Conservation (phyloP, 148 eudicot species). For the Spergularia marina region DNA sequence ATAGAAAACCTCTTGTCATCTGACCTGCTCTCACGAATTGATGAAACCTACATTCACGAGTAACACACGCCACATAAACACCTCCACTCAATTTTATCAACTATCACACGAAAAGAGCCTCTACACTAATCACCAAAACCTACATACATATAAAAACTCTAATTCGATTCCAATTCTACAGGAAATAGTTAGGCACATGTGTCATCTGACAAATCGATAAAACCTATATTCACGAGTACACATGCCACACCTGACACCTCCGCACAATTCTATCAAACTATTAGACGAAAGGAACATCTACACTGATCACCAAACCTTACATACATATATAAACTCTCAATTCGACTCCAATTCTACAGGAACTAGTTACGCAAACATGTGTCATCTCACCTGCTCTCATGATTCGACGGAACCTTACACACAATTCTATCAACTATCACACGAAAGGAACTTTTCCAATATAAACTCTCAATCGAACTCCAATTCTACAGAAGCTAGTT, state of each 20-base stretch:
- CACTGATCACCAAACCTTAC: no score
- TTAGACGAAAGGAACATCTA: background rate
- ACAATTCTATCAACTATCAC: background rate
- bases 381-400: constrained; percentile 89
- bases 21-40: constrained; percentile 80
- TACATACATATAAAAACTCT: background rate
- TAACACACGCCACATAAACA: background rate
- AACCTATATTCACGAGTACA: constrained; percentile 39
- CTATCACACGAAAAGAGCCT: background rate
- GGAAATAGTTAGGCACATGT: constrained; percentile 6
- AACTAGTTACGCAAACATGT: constrained; percentile 4
- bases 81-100: background rate
- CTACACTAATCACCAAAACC: no score
- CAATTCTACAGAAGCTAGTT: background rate
- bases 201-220: constrained; percentile 80
- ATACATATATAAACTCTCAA: no score
- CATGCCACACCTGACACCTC: background rate
- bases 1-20: constrained; percentile 92
- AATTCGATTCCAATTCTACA: background rate
- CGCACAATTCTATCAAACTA: background rate
- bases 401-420: constrained; percentile 62
- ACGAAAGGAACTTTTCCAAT: no score
- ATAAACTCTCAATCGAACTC: background rate
- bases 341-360: no score
- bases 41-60: constrained; percentile 53